Base-by-base conservation (phyloP, 2,329 filamentous ascomycete species). In the Curvularia verruculosa region DNA sequence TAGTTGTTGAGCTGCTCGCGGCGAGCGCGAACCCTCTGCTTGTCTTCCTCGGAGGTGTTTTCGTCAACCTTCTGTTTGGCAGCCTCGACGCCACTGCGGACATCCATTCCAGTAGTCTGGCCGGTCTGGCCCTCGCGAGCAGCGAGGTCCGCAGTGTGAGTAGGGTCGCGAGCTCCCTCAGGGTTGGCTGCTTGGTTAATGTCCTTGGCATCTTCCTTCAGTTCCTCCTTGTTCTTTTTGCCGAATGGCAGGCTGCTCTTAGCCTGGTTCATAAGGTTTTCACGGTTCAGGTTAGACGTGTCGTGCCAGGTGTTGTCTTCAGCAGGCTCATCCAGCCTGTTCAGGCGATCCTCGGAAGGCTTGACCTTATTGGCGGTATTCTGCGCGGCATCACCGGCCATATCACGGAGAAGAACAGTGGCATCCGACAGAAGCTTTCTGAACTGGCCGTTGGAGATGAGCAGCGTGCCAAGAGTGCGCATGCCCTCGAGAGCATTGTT, bases 391-490 rank as follows among this genome's bases (percentile, higher is more conserved):
- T 99, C 95, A 50, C 92, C 91, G 57, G 90, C 92, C 72, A 99
- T 95, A 71, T 98, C 94, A 34, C 93, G 91, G 39, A 96, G 76
- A 9, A 99, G 84, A 34, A 94, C 82, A 24, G 85, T 85, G 12
- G 90, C 89, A 81, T 99, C 95, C 60, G 77, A 85, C 89, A 90
- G 79, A 31, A 96, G 86, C 81, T 96, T 96, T 67, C 92, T 86
- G 83, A 96, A 97, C 76, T 98, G 93, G 65, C 95, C 95, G 70
- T 99, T 99, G 69, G 93, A 96, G 71, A 98, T 89, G 68, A 98
- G 81, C 55, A 99, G 83, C 18, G 89, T 93, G 49, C 94, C 95
- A 0, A 99, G 82, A 3, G 92, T 96, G 67, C 92, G 88, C 43
- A 99, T 79, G 24, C 94, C 95, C 63, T 96, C 87, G 8, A 96